These are phyloP conservation scores for Wallemia hederae DNA, from an alignment of 1,284 basidiomycete genomes.

Conservation along the genomic window DNA sequence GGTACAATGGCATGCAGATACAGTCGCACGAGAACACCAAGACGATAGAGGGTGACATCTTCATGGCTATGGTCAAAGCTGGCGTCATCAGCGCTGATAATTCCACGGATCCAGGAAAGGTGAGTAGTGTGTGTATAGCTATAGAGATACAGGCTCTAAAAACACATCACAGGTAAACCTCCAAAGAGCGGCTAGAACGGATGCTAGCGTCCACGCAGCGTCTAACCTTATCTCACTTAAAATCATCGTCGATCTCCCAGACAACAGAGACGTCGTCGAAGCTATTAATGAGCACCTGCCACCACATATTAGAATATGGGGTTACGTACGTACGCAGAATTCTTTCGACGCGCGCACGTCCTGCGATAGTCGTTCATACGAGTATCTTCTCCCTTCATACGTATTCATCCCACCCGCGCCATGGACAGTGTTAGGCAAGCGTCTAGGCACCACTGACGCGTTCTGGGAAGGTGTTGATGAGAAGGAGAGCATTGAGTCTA, in stretches of 20 bases:
- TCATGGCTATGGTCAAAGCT: conserved; percentile 56
- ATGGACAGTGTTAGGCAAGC: conserved; percentile 28
- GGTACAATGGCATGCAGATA: conserved; percentile 85
- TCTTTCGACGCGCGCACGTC: conserved; percentile 65
- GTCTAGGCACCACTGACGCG: conserved; percentile 17
- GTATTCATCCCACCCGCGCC: conserved; percentile 73
- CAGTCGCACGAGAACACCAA: conserved; percentile 18
- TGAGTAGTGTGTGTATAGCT: conserved; percentile 11
- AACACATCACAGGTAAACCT: conserved; percentile 34
- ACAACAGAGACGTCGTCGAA: conserved; percentile 36
- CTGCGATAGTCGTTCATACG: conserved; percentile 85
- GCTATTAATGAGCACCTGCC: conserved; percentile 66
- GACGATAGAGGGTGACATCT: conserved; percentile 78
- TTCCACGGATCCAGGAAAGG: conserved; percentile 66
- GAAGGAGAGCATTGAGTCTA: conserved; percentile 12
- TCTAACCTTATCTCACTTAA: conserved; percentile 77
- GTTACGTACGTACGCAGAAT: conserved; percentile 58
- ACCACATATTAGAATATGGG: conserved; percentile 74
- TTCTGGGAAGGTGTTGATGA: conserved; percentile 23
- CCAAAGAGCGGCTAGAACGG: conserved; percentile 71
- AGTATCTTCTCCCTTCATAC: conserved; percentile 87
- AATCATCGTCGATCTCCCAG: conserved; percentile 47
- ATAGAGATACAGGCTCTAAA: not conserved
- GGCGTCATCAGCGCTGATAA: conserved; percentile 84
- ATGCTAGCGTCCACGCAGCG: conserved; percentile 90